A percentile compares a stretch with the other conserved stretches of the same genome.
phyloP scores from a whole-genome alignment of 2,329 filamentous ascomycete genomes.

The Lasiodiplodia sp. region DNA sequence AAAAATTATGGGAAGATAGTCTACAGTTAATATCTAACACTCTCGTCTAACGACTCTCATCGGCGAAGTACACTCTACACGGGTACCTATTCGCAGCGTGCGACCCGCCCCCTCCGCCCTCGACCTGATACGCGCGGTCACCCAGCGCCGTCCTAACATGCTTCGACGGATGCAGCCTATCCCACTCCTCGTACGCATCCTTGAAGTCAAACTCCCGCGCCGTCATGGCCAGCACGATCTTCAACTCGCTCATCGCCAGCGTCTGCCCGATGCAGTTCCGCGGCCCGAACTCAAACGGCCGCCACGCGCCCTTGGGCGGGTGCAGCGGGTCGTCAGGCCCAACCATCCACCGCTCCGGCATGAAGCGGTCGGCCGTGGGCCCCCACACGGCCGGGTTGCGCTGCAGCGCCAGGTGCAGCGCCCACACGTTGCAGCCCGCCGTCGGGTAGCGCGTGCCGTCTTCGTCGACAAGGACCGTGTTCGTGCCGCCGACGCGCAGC shows the following conservation, averaged over 20 bases:
- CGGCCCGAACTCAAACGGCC: constrained; percentile 50
- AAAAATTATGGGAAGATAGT: too few relatives aligned
- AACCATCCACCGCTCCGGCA: constrained; percentile 25
- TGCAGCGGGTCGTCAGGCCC: constrained; percentile 37
- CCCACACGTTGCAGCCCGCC: constrained; percentile 35
- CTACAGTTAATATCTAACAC: too few relatives aligned
- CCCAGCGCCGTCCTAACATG: constrained; percentile 43
- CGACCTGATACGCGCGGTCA: constrained; percentile 14
- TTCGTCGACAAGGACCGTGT: background rate
- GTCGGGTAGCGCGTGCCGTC: constrained; percentile 11
- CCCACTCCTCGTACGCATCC: constrained; percentile 37
- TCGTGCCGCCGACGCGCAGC: background rate
- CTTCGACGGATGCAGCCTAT: constrained; percentile 35
- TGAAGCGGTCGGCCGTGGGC: constrained; percentile 34
- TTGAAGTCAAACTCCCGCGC: constrained; percentile 59
- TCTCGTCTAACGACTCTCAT: too few relatives aligned
- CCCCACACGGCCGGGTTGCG: background rate
- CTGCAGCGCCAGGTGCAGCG: constrained; percentile 7
- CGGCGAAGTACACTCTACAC: background rate
- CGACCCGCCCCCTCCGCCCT: background rate
- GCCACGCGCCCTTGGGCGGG: constrained; percentile 40
- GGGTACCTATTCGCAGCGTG: constrained; percentile 22
- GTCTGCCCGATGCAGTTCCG: constrained; percentile 49
- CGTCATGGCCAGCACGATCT: constrained; percentile 51
- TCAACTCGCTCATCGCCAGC: constrained; percentile 47